phyloP scores from a whole-genome alignment of 2,329 filamentous ascomycete genomes.

The Akanthomyces muscarius region DNA sequence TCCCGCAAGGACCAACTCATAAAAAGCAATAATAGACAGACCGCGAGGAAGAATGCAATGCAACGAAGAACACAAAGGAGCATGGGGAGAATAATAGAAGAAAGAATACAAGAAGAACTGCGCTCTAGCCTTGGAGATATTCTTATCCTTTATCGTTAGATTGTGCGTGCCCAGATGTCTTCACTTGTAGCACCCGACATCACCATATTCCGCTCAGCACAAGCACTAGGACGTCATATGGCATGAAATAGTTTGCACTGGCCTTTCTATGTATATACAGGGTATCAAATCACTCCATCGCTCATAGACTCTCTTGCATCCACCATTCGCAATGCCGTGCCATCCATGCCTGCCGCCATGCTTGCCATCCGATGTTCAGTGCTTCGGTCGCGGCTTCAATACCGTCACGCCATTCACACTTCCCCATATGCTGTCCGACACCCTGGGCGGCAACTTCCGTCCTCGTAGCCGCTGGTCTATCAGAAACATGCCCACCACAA shows the following conservation, averaged over 20 bases:
- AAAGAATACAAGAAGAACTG: no score
- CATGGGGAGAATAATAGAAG: no score
- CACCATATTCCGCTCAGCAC: no score
- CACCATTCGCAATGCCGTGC: no score
- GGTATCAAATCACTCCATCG: background rate
- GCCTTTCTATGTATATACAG: slow-evolving; percentile 6
- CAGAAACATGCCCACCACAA: slow-evolving; percentile 79
- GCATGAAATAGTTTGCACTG: background rate
- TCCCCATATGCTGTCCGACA: slow-evolving; percentile 71
- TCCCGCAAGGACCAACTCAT: background rate
- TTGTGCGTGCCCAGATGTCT: no score
- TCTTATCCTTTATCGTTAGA: no score
- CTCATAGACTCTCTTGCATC: no score
- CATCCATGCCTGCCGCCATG: background rate
- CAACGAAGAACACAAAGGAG: no score
- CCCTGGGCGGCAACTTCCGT: slow-evolving; percentile 67
- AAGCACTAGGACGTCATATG: background rate
- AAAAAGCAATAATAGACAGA: no score
- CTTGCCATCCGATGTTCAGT: slow-evolving; percentile 8
- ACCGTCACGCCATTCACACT: slow-evolving; percentile 54
- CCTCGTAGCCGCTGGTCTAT: slow-evolving; percentile 78
- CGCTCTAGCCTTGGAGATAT: no score
- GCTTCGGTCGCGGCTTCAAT: slow-evolving; percentile 26
- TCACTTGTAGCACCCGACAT: no score
- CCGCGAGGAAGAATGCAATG: no score